Percentiles rank a stretch among this genome's conserved stretches.
Conservation (phyloP, 2,329 filamentous ascomycete genomes). For the Trichoderma simmonsii region DNA sequence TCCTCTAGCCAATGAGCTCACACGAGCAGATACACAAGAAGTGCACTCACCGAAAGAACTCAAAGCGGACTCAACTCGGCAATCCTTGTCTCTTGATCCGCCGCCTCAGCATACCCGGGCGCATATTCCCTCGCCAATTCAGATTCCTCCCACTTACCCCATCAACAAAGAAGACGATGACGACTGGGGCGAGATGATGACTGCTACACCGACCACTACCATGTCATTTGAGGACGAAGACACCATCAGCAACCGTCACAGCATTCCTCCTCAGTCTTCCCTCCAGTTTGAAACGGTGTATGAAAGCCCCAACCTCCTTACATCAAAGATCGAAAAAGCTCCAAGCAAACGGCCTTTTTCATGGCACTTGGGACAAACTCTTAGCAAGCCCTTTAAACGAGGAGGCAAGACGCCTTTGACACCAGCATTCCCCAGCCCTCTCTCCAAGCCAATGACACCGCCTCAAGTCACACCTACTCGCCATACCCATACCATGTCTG, state of each 20-base stretch:
- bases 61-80: not conserved
- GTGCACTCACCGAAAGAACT: not conserved
- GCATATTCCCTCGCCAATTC: not conserved
- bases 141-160: not conserved
- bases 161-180: constrained; percentile 37
- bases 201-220: constrained; percentile 27
- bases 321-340: not conserved
- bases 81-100: not conserved
- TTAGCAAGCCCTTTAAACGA: not conserved
- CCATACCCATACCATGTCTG: not conserved
- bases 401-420: constrained; percentile 8
- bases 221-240: not conserved
- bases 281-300: not conserved
- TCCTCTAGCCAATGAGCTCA: constrained; percentile 1
- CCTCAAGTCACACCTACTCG: not conserved
- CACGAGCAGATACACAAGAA: not conserved
- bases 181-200: constrained; percentile 61
- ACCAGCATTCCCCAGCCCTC: not conserved
- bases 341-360: not conserved
- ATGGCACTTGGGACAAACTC: not conserved
- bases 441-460: constrained; percentile 1
- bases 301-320: not conserved
- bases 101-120: not conserved
- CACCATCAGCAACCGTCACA: not conserved
- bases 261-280: not conserved